Evolutionary conservation across 306 rosid species (phyloP).

Genomic region (Trichosanthes truncata): DNA sequence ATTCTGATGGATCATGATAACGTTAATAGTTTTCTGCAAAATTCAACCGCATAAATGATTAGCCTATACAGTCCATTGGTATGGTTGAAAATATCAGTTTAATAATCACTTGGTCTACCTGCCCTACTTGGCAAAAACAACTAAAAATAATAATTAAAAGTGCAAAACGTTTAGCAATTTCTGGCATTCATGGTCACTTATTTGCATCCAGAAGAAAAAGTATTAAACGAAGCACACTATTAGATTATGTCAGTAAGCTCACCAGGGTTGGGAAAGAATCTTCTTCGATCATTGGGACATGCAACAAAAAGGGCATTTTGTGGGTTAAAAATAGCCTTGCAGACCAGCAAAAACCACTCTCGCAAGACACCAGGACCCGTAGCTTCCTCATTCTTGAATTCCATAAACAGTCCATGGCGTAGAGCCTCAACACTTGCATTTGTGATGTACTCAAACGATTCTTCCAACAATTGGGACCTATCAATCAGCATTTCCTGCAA

Average conservation of each 20-base stretch:
- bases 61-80: background rate
- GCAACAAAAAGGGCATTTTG: constrained; percentile 59
- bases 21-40: background rate
- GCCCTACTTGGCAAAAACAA: background rate
- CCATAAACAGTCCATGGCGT: constrained; percentile 49
- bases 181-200: background rate
- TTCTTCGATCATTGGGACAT: constrained; percentile 66
- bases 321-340: constrained; percentile 63
- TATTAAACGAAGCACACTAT: background rate
- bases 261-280: constrained; percentile 84
- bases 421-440: constrained; percentile 37
- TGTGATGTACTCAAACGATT: constrained; percentile 58
- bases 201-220: background rate
- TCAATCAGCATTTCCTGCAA: constrained; percentile 79
- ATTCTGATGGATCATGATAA: background rate
- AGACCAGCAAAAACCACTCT: constrained; percentile 82
- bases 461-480: constrained; percentile 57
- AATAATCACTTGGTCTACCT: background rate
- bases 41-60: background rate
- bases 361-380: constrained; percentile 81
- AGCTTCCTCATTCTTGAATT: constrained; percentile 79
- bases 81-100: background rate
- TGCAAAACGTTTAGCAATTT: background rate
- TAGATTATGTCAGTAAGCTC: constrained; percentile 10
- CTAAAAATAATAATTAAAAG: background rate